Base-by-base conservation (phyloP, 2,329 filamentous ascomycete genomes). In the Aspergillus fijiensis region DNA sequence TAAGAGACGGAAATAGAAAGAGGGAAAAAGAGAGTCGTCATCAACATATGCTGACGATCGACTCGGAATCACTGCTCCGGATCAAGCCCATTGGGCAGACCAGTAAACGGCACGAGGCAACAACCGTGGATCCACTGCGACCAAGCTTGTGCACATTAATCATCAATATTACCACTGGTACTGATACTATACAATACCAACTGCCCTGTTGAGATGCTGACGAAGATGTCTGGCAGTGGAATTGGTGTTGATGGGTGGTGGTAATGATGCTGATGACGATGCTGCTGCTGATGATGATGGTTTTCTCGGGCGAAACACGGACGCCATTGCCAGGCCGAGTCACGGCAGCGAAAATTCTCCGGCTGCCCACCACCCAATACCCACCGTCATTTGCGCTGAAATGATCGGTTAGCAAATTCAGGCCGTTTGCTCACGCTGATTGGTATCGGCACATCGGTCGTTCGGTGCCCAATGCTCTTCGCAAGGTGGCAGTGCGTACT, bases 61-160 rank as follows among this genome's bases (percentile, higher is more conserved):
- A 55, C 53, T 55, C 53, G 53, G 53, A 55, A 55, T 55, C 53
- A 45, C 53, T 29, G 42, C 53, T 55, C 53, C 53, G 53, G 42
- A 55, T 29, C 19, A 31, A 47, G 53, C 42, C 53, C 29, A 55
- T 55, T 55, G 53, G 53, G 25, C 11, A 42, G 48, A 47, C 27
- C 53, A 55, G 25, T 23, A 23, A 35, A 47, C 27, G n/a, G 53
- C 53, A 55, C 53, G 53, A 55, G 53, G 53, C 53, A 47, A 35
- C 53, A 55, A 55, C 53, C 53, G 53, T 55, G 53, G 53, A 49
- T 55, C 53, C 53, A 55, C 53, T 47, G 29, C 27, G 33, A 35
- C 11, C 33, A 35, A 55, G 33, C 53, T 47, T 55, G 42, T 42
- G 45, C 39, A 45, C 39, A 45, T 16, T 19, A 45, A 16, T 25